These are phyloP conservation scores for Osmanthus fragrans DNA, from an alignment of 257 asterid species.

Conservation along the genomic window DNA sequence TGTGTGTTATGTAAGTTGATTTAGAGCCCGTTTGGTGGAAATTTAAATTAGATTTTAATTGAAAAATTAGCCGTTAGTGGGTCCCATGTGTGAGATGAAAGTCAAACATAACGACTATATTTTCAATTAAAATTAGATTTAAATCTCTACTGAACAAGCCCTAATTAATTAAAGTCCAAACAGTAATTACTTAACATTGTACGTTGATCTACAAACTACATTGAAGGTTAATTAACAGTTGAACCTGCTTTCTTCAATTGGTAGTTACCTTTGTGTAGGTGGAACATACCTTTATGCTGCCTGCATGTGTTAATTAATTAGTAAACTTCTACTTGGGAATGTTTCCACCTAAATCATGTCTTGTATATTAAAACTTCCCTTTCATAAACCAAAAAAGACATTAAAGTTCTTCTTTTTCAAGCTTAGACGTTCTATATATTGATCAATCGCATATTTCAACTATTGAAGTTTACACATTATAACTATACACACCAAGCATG, in stretches of 20 bases:
- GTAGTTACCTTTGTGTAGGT: background rate
- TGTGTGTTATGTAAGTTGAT: background rate
- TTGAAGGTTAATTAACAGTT: slow-evolving; percentile 1
- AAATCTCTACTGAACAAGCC: too few species aligned
- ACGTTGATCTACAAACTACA: background rate
- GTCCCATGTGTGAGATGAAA: too few species aligned
- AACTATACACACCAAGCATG: slow-evolving; percentile 7
- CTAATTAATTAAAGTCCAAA: background rate
- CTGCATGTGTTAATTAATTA: slow-evolving; percentile 7
- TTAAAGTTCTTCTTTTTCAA: background rate
- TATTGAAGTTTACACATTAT: background rate
- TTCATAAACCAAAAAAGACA: background rate
- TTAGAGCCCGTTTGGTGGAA: too few species aligned
- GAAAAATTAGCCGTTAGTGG: too few species aligned
- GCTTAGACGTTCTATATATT: slow-evolving; percentile 1
- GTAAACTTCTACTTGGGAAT: slow-evolving; percentile 1
- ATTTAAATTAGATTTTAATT: too few species aligned
- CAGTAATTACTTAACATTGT: background rate
- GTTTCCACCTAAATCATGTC: background rate
- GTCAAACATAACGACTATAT: too few species aligned
- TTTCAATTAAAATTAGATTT: too few species aligned
- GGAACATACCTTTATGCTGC: background rate
- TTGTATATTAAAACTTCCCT: background rate
- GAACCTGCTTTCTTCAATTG: slow-evolving; percentile 9
- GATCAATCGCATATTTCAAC: background rate